Percentiles rank a stretch among this genome's conserved stretches.
Evolutionary conservation across 257 asterid genomes (phyloP).

Genomic region (Ajuga chamaepitys): DNA sequence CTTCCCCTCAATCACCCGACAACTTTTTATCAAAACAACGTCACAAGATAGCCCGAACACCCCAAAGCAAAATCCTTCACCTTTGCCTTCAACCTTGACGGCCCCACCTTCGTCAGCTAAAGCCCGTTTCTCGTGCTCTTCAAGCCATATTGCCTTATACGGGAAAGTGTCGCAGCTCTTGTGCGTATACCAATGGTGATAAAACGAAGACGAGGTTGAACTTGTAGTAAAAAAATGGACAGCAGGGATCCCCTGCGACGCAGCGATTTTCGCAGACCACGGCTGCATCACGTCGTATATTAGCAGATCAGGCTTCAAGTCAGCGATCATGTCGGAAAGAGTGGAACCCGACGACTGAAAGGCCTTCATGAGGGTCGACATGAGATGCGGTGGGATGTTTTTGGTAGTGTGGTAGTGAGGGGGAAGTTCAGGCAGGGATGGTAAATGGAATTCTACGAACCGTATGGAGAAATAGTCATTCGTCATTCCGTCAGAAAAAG

Average conservation of each 20-base stretch:
- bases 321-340: constrained; percentile 8
- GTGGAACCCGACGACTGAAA: constrained; percentile 18
- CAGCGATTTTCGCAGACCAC: constrained; percentile 22
- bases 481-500: not conserved
- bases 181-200: constrained; percentile 14
- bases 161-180: constrained; percentile 14
- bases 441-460: not conserved
- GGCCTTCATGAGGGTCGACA: constrained; percentile 22
- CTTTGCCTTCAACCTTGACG: not conserved
- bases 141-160: constrained; percentile 5
- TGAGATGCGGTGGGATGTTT: constrained; percentile 25
- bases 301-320: constrained; percentile 19
- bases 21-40: not conserved
- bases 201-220: constrained; percentile 6
- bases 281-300: constrained; percentile 30
- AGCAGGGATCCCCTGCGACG: constrained; percentile 19
- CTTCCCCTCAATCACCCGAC: not conserved
- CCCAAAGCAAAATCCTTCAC: constrained; percentile 7
- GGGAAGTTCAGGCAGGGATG: constrained; percentile 19
- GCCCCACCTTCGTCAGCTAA: not conserved
- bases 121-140: constrained; percentile 14
- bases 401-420: constrained; percentile 38
- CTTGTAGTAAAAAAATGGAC: constrained; percentile 19
- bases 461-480: not conserved
- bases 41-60: constrained; percentile 1